Base-by-base conservation (phyloP, 2,329 filamentous ascomycete genomes). In the Verticillium longisporum region DNA sequence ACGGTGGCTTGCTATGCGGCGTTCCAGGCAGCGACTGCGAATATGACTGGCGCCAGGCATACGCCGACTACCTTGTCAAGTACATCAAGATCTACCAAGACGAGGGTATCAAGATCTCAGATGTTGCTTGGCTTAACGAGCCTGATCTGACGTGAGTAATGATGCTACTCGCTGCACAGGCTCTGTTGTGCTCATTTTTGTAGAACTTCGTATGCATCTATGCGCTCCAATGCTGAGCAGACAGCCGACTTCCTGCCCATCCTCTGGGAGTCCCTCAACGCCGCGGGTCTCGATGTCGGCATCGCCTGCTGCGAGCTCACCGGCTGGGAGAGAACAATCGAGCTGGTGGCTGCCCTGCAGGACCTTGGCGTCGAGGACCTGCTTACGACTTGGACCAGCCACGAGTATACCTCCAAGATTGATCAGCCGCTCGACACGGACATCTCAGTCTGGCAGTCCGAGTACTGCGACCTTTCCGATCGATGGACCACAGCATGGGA, bases 381-480 rank as follows among this genome's bases (percentile, higher is more conserved):
- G 60, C 68, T 77, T 13, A 69, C 71, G 38, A 68, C 69, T 38
- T 68, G 77, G 13, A 76, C 73, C 2, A 70, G 69, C 36, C 75
- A 78, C 67, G 74, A 73, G 21, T 77, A 77, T 65, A 73, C 77
- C 9, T 73, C 73, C 26, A 73, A 77, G 1, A 59, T 59, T 11
- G 71, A 65, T 57, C 72, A 71, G 3, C 67, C 75, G 0, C 73
- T 82, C 62, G 72, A 71, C 64, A 80, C 78, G 0, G 71, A 66
- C 13, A 68, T 73, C 58, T 73, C 74, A 21, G 77, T 79, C 57
- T 84, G 82, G 83, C 74, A 82, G 63, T 82, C 81, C 1, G 82
- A 84, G 67, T 77, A 75, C 64, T 74, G 74, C 11, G 78, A 83
- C 65, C 70, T 83, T 31, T 75, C 79, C 59, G 75, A 74, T 13